Evolutionary conservation across 2,329 filamentous ascomycete species (phyloP), one percentile per base, ranked within the genome.

Genomic region (Pseudogymnoascus pannorum): DNA sequence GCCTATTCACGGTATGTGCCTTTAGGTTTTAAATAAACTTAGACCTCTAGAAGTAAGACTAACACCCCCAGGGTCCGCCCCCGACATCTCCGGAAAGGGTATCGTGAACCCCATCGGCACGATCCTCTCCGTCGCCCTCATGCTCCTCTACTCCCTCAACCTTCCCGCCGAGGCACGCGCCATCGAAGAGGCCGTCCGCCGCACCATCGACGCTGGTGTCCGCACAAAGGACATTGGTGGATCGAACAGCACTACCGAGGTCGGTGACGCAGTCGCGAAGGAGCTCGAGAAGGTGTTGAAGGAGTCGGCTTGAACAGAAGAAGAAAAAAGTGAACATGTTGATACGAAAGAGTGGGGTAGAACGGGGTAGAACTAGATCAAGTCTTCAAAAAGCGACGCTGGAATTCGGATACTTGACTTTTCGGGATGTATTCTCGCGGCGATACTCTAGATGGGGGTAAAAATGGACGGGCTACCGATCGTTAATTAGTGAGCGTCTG

Each of bases 71-170:
- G 89, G 91, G 36, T 94, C 90, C 51, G 93, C 93, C 18, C 93
- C 92, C 26, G 92, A 97, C 72, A 97, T 97, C 70, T 91, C 90
- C 2, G 92, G 93, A 67, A 84, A 95, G 77, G 90, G 90, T 63
- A 87, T 96, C 68, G 92, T 96, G 70, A 96, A 95, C 80, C 93
- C 93, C 33, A 81, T 97, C 64, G 93, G 92, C 58, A 92, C 91
- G 60, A 91, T 97, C 66, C 84, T 97, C 44, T 96, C 92, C 11
- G 83, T 96, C 12, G 91, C 91, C 70, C 96, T 97, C 92, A 90
- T 99, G 87, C 83, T 97, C 71, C 88, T 91, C 72, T 97, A 97
- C 81, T 96, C 92, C 12, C 84, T 97, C 63, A 85, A 86, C 70
- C 84, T 92, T 67, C 86, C 88, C 29, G 81, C 85, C 58, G 87